Evolutionary conservation across 768 basidiomycete species (phyloP).

Genomic region (Lanmaoa pseudosensibilis): DNA sequence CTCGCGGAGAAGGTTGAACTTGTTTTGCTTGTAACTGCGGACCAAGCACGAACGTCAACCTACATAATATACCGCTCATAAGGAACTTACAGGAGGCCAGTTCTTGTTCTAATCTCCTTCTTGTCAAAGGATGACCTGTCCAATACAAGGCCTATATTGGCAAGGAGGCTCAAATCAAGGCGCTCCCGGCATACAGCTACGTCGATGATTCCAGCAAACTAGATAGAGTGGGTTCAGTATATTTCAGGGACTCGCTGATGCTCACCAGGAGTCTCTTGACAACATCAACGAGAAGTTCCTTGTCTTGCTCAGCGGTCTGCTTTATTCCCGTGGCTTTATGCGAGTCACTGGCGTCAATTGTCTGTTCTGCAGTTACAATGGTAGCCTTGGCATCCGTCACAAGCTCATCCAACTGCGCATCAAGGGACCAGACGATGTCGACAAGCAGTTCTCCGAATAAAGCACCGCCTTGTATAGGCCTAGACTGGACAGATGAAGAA

Average conservation of each 20-base stretch:
- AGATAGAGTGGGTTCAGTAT: constrained; percentile 1
- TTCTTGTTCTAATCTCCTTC: constrained; percentile 79
- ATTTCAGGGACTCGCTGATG: not conserved
- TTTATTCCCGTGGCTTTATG: constrained; percentile 45
- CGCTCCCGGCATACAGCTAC: constrained; percentile 69
- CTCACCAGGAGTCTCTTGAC: constrained; percentile 62
- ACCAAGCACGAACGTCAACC: constrained; percentile 1
- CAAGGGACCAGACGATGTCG: constrained; percentile 81
- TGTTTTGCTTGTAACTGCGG: constrained; percentile 93
- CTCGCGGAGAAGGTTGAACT: constrained; percentile 96
- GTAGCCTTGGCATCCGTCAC: constrained; percentile 52
- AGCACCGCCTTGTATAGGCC: constrained; percentile 40
- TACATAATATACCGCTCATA: not conserved
- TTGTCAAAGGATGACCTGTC: constrained; percentile 68
- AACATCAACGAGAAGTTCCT: constrained; percentile 54
- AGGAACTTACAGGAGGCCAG: constrained; percentile 71
- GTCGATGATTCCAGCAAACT: constrained; percentile 61
- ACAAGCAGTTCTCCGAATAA: constrained; percentile 70
- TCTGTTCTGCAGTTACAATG: constrained; percentile 34
- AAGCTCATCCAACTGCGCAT: constrained; percentile 73
- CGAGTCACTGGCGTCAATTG: constrained; percentile 22
- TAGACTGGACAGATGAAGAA: constrained; percentile 51
- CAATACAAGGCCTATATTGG: constrained; percentile 63
- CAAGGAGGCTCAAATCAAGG: constrained; percentile 64
- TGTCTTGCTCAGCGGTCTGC: constrained; percentile 60